phyloP scores from a whole-genome alignment of 225 moss, liverwort and hornwort species.

The Sphagnum tenellum region DNA sequence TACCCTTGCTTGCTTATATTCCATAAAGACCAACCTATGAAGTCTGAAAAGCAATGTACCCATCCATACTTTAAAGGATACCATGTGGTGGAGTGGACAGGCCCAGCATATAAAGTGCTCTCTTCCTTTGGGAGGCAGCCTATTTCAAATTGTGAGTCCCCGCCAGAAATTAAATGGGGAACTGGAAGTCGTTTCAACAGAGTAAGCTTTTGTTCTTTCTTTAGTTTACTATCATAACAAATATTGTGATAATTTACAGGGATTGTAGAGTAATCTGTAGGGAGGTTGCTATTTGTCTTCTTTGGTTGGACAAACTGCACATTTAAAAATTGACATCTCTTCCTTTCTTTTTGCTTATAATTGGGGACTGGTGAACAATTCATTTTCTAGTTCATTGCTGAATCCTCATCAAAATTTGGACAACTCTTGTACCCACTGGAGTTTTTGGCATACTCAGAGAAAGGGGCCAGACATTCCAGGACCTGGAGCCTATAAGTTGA shows the following conservation, averaged over 20 bases:
- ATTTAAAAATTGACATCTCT: background rate
- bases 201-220: slow-evolving; percentile 8
- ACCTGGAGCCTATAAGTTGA: slow-evolving; percentile 74
- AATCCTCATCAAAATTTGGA: too few relatives aligned
- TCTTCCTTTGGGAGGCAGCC: slow-evolving; percentile 42
- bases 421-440: background rate
- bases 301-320: background rate
- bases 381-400: background rate
- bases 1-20: too few relatives aligned
- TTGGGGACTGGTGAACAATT: background rate
- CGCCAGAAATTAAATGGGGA: slow-evolving; percentile 30
- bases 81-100: slow-evolving; percentile 3
- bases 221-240: too few relatives aligned
- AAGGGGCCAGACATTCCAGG: slow-evolving; percentile 57
- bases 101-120: slow-evolving; percentile 27
- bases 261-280: background rate
- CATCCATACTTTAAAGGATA: background rate
- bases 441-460: slow-evolving; percentile 28
- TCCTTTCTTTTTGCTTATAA: background rate
- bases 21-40: too few relatives aligned
- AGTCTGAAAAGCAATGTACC: too few relatives aligned
- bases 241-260: background rate
- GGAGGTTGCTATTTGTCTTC: too few relatives aligned
- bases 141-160: slow-evolving; percentile 28
- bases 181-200: slow-evolving; percentile 28